phyloP scores from a whole-genome alignment of 1,139 yeast species.

The Debaryomyces psychrophilus region DNA sequence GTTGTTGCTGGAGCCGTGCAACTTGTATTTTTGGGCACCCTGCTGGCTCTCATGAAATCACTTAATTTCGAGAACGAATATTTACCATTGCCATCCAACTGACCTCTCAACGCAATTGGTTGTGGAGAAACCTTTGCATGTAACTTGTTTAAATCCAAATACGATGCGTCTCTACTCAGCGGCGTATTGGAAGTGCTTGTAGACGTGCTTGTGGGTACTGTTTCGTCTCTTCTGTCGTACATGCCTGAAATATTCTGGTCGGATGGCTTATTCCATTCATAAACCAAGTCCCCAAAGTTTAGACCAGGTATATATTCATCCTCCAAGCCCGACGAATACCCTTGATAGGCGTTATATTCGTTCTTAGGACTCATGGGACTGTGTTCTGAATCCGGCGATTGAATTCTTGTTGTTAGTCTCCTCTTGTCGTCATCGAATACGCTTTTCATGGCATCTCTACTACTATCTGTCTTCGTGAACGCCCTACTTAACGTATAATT shows the following conservation, averaged over 20 bases:
- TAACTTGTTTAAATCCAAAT: conserved; percentile 45
- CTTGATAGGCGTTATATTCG: conserved; percentile 22
- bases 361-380: conserved; percentile 16
- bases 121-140: conserved; percentile 55
- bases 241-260: conserved; percentile 20
- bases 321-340: conserved; percentile 49
- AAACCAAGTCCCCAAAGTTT: conserved; percentile 50
- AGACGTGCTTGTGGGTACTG: conserved; percentile 15
- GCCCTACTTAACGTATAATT: conserved; percentile 34
- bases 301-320: conserved; percentile 76
- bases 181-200: conserved; percentile 25
- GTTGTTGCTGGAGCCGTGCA: conserved; percentile 10
- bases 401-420: conserved; percentile 32
- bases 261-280: conserved; percentile 37
- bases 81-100: conserved; percentile 15
- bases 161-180: conserved; percentile 39
- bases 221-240: conserved; percentile 14
- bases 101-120: conserved; percentile 31
- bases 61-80: conserved; percentile 30
- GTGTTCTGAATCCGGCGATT: conserved; percentile 3
- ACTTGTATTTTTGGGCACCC: conserved; percentile 16
- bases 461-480: conserved; percentile 18
- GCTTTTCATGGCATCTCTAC: conserved; percentile 53
- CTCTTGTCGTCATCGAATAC: conserved; percentile 53
- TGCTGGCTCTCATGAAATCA: conserved; percentile 32